Percentiles rank a stretch among this genome's conserved stretches.
Conservation (phyloP, 116 monocot species). For the Thalassia testudinum region DNA sequence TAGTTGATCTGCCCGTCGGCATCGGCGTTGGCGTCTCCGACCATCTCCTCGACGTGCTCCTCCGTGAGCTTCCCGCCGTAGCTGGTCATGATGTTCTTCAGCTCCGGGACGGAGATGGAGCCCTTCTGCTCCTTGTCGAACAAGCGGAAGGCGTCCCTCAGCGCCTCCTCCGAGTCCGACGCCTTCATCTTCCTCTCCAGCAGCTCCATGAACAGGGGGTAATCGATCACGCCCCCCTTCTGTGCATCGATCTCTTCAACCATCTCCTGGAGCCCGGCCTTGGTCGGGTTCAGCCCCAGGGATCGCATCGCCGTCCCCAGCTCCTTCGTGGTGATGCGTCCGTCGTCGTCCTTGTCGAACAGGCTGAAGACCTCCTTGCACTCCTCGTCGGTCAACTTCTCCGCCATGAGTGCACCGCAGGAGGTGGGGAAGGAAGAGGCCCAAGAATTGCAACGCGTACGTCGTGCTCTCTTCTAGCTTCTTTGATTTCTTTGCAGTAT, state of each 20-base stretch:
- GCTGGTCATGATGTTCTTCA: slow-evolving; percentile 31
- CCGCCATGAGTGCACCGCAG: slow-evolving; percentile 3
- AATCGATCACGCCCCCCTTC: slow-evolving; percentile 18
- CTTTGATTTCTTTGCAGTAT: no score
- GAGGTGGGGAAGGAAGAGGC: no score
- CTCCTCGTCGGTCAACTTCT: slow-evolving; percentile 15
- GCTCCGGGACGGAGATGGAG: slow-evolving; percentile 28
- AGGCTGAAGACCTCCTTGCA: slow-evolving; percentile 27
- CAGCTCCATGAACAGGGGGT: slow-evolving; percentile 21
- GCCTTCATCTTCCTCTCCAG: slow-evolving; percentile 28
- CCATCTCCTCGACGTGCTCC: slow-evolving; percentile 33
- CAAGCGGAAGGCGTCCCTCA: slow-evolving; percentile 29
- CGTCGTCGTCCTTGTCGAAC: no score
- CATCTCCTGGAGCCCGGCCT: slow-evolving; percentile 34
- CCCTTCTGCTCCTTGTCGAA: slow-evolving; percentile 46
- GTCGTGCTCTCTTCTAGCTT: no score
- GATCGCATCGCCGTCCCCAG: slow-evolving; percentile 29
- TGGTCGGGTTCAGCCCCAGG: slow-evolving; percentile 28
- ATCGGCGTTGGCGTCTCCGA: slow-evolving; percentile 25
- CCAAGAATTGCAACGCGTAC: no score
- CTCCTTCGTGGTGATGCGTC: slow-evolving; percentile 24
- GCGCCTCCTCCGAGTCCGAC: slow-evolving; percentile 25
- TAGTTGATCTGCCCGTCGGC: slow-evolving; percentile 39
- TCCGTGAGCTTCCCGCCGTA: slow-evolving; percentile 27
- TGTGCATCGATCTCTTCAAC: slow-evolving; percentile 26